Evolutionary conservation across 2,329 filamentous ascomycete species (phyloP).

Genomic region (Penicillium sp.): DNA sequence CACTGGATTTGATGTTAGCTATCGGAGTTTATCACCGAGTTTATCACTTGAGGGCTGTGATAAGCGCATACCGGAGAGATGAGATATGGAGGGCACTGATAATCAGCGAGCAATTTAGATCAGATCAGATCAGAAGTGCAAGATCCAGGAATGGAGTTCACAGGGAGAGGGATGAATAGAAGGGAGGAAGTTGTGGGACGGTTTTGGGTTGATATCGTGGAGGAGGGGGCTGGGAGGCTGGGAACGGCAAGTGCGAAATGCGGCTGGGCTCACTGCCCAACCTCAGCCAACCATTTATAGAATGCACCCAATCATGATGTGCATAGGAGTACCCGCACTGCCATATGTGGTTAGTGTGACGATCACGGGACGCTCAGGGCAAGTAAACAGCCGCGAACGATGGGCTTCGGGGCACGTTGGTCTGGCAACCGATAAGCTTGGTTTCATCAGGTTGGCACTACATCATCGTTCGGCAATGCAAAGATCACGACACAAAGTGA

Average conservation of each 20-base stretch:
- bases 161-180: not conserved
- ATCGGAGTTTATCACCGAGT: conserved; percentile 8
- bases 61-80: conserved; percentile 28
- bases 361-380: conserved; percentile 23
- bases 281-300: conserved; percentile 18
- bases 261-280: conserved; percentile 18
- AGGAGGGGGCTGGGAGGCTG: conserved; percentile 28
- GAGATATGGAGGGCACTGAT: not conserved
- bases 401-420: conserved; percentile 16
- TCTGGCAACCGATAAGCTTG: conserved; percentile 24
- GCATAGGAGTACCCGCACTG: not conserved
- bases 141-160: not conserved
- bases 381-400: conserved; percentile 25
- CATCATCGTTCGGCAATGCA: not conserved
- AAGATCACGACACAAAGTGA: not conserved
- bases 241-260: conserved; percentile 23
- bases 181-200: conserved; percentile 12
- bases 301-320: conserved; percentile 9
- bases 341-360: conserved; percentile 12
- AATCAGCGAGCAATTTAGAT: not conserved
- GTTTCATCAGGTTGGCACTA: not conserved
- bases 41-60: conserved; percentile 8
- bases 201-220: conserved; percentile 19
- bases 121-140: not conserved
- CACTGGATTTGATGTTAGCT: conserved; percentile 24